Evolutionary conservation across 2,329 filamentous ascomycete species (phyloP).

Genomic region (Verticillium albo-atrum): DNA sequence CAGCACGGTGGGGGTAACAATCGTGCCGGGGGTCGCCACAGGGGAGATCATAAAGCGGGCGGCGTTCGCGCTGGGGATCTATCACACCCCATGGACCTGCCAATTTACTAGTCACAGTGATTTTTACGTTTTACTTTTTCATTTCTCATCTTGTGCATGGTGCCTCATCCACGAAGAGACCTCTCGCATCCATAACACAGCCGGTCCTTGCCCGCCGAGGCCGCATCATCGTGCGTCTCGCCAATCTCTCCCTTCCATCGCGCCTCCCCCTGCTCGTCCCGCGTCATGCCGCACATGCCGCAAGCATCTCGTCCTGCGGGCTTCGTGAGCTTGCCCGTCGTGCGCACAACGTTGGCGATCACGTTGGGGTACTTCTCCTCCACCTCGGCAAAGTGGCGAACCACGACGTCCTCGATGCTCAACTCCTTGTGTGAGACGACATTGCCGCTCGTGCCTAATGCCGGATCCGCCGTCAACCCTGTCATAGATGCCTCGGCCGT

Average conservation of each 20-base stretch:
- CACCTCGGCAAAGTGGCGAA: conserved; percentile 80
- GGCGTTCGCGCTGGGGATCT: neutral
- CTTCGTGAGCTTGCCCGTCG: conserved; percentile 72
- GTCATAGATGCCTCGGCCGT: conserved; percentile 48
- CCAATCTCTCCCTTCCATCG: conserved; percentile 60
- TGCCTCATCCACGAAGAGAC: conserved; percentile 47
- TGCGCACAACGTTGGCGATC: conserved; percentile 92
- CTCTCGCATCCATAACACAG: conserved; percentile 74
- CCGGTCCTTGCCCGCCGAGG: conserved; percentile 18
- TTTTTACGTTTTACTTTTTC: neutral
- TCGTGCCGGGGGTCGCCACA: conserved; percentile 2
- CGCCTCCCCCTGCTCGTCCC: conserved; percentile 59
- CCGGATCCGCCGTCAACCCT: conserved; percentile 30
- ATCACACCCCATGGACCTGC: neutral
- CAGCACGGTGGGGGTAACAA: neutral
- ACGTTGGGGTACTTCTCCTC: conserved; percentile 85
- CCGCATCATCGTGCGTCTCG: conserved; percentile 22
- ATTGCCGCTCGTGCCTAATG: conserved; percentile 18
- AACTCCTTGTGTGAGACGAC: conserved; percentile 67
- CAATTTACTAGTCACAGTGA: neutral
- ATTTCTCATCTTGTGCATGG: neutral
- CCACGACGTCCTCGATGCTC: conserved; percentile 89
- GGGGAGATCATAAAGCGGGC: neutral
- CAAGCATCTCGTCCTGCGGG: conserved; percentile 43
- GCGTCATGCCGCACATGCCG: conserved; percentile 63